These are phyloP conservation scores for Leccinum arenicola DNA, from an alignment of 768 basidiomycete species.

Conservation along the genomic window DNA sequence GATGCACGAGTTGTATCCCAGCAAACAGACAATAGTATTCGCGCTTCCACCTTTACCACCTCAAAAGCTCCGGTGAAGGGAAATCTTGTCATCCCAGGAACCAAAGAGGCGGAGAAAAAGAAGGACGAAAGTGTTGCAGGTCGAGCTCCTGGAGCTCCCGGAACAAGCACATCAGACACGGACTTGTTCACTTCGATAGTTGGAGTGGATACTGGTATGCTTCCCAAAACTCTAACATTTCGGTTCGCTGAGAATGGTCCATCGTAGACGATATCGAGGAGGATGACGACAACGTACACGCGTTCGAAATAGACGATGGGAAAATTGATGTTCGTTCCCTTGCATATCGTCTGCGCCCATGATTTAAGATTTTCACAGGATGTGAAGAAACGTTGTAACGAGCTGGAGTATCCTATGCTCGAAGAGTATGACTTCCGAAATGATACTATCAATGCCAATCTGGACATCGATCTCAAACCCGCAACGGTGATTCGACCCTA, in stretches of 20 bases:
- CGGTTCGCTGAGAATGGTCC: not conserved
- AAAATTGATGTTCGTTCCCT: slow-evolving; percentile 79
- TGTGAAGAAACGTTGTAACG: slow-evolving; percentile 95
- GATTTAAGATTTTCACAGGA: slow-evolving; percentile 49
- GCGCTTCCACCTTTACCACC: slow-evolving; percentile 72
- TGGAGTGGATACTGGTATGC: slow-evolving; percentile 82
- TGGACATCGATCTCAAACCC: slow-evolving; percentile 98
- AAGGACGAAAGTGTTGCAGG: slow-evolving; percentile 52
- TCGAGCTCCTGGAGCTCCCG: slow-evolving; percentile 28
- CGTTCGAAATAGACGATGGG: slow-evolving; percentile 92
- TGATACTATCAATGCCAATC: slow-evolving; percentile 92
- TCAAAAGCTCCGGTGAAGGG: slow-evolving; percentile 81
- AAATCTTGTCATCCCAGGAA: slow-evolving; percentile 84
- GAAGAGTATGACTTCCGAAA: slow-evolving; percentile 99
- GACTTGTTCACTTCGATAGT: slow-evolving; percentile 96
- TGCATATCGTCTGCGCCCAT: not conserved
- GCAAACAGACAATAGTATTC: slow-evolving; percentile 71
- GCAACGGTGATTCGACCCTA: slow-evolving; percentile 97
- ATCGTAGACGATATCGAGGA: slow-evolving; percentile 89
- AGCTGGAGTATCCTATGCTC: slow-evolving; percentile 95
- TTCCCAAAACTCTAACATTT: not conserved
- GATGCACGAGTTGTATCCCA: slow-evolving; percentile 77
- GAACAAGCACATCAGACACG: slow-evolving; percentile 47
- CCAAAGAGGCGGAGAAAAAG: slow-evolving; percentile 68
- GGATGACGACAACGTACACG: slow-evolving; percentile 95